Conservation (phyloP, 164 flowering plant species). For the Santalum album region DNA sequence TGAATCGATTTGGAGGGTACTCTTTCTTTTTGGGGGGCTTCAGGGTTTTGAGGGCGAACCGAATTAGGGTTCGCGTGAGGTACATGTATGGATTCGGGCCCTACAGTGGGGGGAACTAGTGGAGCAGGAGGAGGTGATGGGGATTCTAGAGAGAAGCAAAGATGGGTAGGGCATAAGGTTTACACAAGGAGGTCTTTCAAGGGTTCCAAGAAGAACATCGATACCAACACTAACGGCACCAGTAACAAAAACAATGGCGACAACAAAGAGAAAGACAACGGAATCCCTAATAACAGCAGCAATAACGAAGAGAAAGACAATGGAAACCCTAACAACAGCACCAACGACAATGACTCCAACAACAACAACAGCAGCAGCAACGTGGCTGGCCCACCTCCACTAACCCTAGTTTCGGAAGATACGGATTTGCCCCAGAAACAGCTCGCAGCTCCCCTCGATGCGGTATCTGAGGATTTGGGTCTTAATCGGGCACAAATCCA, state of each 20-base stretch:
- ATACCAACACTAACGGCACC: background rate
- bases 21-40: background rate
- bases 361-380: constrained; percentile 1
- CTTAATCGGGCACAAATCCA: constrained; percentile 19
- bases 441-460: constrained; percentile 18
- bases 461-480: constrained; percentile 39
- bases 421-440: constrained; percentile 24
- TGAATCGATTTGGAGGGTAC: background rate
- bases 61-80: constrained; percentile 16
- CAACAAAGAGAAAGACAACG: background rate
- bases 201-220: constrained; percentile 26
- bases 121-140: constrained; percentile 23
- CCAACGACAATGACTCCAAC: background rate
- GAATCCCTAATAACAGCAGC: background rate
- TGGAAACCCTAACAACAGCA: constrained; percentile 3
- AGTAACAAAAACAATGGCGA: background rate
- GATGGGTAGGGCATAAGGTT: constrained; percentile 56
- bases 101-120: constrained; percentile 27
- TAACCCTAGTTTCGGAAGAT: constrained; percentile 17
- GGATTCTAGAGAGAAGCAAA: constrained; percentile 42
- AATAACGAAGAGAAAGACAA: background rate
- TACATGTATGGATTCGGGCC: constrained; percentile 78
- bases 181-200: constrained; percentile 50
- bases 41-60: no score
- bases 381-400: constrained; percentile 1